phyloP scores from a whole-genome alignment of 345 rosid genomes.

The Gossypium raimondii region DNA sequence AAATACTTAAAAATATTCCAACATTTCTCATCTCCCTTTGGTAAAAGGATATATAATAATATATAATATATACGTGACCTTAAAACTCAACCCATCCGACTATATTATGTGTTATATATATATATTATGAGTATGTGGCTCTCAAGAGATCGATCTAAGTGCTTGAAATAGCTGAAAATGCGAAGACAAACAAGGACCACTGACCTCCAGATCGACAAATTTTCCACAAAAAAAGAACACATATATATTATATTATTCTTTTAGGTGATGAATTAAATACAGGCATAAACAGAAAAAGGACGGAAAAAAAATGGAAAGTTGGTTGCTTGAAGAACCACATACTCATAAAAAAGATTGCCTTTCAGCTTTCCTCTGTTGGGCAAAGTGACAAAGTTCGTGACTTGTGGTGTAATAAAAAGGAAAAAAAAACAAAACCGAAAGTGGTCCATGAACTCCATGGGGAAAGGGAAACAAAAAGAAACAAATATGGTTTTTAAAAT shows the following conservation, averaged over 20 bases:
- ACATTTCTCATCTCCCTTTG: background rate
- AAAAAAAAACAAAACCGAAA: background rate
- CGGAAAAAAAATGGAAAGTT: background rate
- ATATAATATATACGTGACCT: background rate
- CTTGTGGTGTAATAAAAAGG: background rate
- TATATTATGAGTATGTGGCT: background rate
- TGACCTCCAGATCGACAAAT: background rate
- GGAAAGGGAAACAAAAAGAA: background rate
- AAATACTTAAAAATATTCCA: too few relatives aligned
- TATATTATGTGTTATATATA: background rate
- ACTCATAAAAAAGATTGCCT: background rate
- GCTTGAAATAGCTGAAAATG: slow-evolving; percentile 4
- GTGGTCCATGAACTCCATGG: slow-evolving; percentile 7
- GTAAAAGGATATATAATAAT: background rate
- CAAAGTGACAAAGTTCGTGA: slow-evolving; percentile 13
- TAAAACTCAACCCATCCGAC: background rate
- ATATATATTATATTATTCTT: background rate
- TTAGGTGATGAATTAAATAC: background rate
- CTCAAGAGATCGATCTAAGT: background rate
- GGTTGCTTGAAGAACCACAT: background rate
- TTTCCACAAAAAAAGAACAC: background rate
- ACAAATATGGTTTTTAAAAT: background rate
- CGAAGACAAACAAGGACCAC: slow-evolving; percentile 9
- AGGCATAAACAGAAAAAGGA: background rate
- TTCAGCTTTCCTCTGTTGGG: background rate